phyloP scores from a whole-genome alignment of 805 yeast species.

The Candida alai region DNA sequence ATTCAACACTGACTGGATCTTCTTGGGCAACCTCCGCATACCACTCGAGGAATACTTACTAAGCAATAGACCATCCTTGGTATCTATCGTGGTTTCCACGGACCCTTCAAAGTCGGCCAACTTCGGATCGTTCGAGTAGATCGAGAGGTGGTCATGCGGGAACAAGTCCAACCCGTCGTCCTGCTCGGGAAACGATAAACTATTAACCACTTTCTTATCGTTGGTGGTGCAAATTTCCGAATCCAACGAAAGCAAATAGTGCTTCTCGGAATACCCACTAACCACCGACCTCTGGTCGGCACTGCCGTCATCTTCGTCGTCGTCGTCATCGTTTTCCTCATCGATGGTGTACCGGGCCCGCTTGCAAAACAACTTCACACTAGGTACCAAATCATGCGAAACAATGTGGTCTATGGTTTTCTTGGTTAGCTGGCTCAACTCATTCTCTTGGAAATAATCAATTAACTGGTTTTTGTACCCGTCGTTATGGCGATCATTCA shows the following conservation, averaged over 20 bases:
- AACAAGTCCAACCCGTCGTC: constrained; percentile 18
- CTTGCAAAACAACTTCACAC: constrained; percentile 24
- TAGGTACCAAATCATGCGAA: constrained; percentile 24
- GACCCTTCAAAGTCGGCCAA: constrained; percentile 31
- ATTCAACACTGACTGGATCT: constrained; percentile 31
- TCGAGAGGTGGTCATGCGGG: constrained; percentile 29
- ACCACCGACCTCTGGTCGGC: constrained; percentile 8
- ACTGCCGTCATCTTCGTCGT: constrained; percentile 4
- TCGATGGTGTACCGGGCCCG: constrained; percentile 28
- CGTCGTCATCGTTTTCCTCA: constrained; percentile 8
- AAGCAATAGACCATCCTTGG: constrained; percentile 17
- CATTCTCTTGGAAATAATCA: constrained; percentile 15
- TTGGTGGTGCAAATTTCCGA: constrained; percentile 32
- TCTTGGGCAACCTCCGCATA: constrained; percentile 28
- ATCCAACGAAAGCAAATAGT: constrained; percentile 30
- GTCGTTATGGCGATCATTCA: constrained; percentile 15
- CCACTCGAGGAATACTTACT: constrained; percentile 21
- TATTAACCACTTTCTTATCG: constrained; percentile 8
- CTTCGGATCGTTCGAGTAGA: constrained; percentile 38
- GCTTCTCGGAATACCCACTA: constrained; percentile 20
- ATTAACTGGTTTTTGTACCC: constrained; percentile 12
- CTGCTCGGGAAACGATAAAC: constrained; percentile 11
- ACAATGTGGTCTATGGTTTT: constrained; percentile 27
- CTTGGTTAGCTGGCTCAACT: constrained; percentile 21
- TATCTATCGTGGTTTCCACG: constrained; percentile 25